Conservation (phyloP, 805 yeast genomes). For the Candida ipomoeae region DNA sequence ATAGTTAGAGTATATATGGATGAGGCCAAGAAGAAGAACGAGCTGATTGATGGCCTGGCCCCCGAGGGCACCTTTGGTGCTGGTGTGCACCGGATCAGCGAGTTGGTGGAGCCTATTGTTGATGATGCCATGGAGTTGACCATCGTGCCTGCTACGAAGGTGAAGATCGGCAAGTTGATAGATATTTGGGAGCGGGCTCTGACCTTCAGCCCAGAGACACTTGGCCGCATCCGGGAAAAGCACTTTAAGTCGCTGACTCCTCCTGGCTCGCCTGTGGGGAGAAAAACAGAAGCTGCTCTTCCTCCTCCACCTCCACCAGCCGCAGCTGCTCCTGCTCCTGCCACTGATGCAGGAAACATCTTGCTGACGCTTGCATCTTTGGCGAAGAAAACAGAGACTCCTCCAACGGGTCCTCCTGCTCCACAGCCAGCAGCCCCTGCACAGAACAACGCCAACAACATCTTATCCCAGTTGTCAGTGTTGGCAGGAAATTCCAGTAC, state of each 20-base stretch:
- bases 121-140: constrained; percentile 58
- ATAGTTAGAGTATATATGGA: constrained; percentile 82
- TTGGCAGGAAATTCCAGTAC: constrained; percentile 23
- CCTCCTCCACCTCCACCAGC: constrained; percentile 7
- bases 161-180: constrained; percentile 75
- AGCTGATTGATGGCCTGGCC: constrained; percentile 45
- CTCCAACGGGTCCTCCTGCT: constrained; percentile 26
- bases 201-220: constrained; percentile 59
- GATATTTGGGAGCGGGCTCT: constrained; percentile 90
- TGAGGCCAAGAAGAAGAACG: constrained; percentile 56
- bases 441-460: constrained; percentile 30
- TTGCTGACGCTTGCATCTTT: constrained; percentile 67
- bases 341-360: constrained; percentile 53
- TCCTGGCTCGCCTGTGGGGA: constrained; percentile 53
- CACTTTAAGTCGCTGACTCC: constrained; percentile 68
- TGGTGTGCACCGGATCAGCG: constrained; percentile 63
- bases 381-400: constrained; percentile 41
- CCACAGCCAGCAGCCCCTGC: constrained; percentile 13
- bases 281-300: constrained; percentile 4
- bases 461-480: constrained; percentile 42
- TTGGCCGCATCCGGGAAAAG: constrained; percentile 54
- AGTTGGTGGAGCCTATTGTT: constrained; percentile 58
- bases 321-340: constrained; percentile 8
- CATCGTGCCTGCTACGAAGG: constrained; percentile 50
- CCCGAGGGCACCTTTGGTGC: constrained; percentile 71